Conservation (phyloP, 768 basidiomycete species). For the Auriscalpium microsporum region DNA sequence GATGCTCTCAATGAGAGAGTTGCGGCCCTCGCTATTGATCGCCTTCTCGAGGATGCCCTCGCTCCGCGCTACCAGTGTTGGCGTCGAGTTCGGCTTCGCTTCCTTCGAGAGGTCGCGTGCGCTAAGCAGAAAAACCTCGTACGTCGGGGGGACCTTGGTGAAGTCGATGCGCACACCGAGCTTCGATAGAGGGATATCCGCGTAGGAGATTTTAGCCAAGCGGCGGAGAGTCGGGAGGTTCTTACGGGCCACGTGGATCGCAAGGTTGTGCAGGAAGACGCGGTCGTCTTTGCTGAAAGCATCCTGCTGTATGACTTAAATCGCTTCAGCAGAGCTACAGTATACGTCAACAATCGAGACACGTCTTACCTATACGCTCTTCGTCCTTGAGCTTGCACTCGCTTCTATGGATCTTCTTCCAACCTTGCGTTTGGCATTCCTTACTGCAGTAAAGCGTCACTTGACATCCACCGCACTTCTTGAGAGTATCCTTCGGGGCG, state of each 20-base stretch:
- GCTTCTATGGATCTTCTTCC: constrained; percentile 30
- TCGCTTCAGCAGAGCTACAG: neutral
- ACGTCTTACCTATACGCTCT: constrained; percentile 25
- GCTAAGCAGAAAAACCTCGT: constrained; percentile 20
- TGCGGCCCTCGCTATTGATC: constrained; percentile 24
- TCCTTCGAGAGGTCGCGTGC: constrained; percentile 5
- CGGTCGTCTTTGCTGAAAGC: constrained; percentile 26
- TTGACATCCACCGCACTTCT: constrained; percentile 27
- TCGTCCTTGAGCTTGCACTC: constrained; percentile 32
- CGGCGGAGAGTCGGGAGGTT: constrained; percentile 20
- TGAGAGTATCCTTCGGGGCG: constrained; percentile 26
- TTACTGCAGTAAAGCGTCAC: constrained; percentile 32
- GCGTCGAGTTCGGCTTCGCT: constrained; percentile 13
- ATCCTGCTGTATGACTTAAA: constrained; percentile 25
- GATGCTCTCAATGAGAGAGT: constrained; percentile 27
- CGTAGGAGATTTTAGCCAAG: constrained; percentile 21
- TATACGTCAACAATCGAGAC: neutral
- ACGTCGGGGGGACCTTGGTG: constrained; percentile 22
- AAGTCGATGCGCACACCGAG: constrained; percentile 30
- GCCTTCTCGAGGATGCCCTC: constrained; percentile 30
- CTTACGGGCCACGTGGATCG: constrained; percentile 26
- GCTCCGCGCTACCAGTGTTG: constrained; percentile 28
- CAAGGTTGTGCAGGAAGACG: constrained; percentile 28
- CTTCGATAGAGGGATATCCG: constrained; percentile 15
- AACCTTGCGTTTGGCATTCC: constrained; percentile 28